These are phyloP conservation scores for Nemania sp. DNA, from an alignment of 2,329 filamentous ascomycete species.

Conservation along the genomic window DNA sequence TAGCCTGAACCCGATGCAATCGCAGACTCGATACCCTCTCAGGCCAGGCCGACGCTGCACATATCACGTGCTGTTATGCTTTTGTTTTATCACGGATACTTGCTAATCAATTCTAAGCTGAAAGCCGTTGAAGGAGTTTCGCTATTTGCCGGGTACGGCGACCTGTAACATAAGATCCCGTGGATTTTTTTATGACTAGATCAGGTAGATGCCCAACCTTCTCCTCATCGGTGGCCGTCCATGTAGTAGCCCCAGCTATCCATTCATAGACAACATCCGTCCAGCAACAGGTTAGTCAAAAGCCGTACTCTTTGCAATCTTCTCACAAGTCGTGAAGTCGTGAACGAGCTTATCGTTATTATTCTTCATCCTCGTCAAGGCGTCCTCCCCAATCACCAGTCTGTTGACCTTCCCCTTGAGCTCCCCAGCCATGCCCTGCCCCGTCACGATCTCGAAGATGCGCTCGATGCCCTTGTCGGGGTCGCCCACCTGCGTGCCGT, in stretches of 20 bases:
- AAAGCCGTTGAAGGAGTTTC: too few relatives aligned
- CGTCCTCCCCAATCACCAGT: conserved; percentile 55
- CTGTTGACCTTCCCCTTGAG: conserved; percentile 52
- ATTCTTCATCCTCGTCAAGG: conserved; percentile 40
- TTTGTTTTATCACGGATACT: too few relatives aligned
- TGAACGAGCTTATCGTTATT: conserved; percentile 40
- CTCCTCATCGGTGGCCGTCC: too few relatives aligned
- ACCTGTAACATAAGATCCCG: too few relatives aligned
- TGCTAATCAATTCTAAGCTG: too few relatives aligned
- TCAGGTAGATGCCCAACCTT: too few relatives aligned
- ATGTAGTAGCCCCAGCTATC: background rate
- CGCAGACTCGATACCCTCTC: too few relatives aligned
- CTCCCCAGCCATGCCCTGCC: conserved; percentile 49
- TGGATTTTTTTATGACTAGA: too few relatives aligned
- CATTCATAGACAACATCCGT: background rate
- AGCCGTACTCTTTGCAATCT: conserved; percentile 43
- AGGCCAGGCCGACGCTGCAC: too few relatives aligned
- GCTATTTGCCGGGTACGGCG: too few relatives aligned
- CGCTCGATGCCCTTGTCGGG: conserved; percentile 52
- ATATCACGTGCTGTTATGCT: too few relatives aligned
- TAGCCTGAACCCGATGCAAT: too few relatives aligned
- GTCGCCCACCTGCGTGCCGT: conserved; percentile 50
- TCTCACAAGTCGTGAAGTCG: conserved; percentile 42
- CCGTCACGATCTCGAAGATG: conserved; percentile 55
- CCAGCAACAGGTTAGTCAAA: conserved; percentile 19